Percentiles rank a stretch among this genome's conserved stretches.
phyloP scores from a whole-genome alignment of 164 flowering plant species.

The Cinnamomum chago region DNA sequence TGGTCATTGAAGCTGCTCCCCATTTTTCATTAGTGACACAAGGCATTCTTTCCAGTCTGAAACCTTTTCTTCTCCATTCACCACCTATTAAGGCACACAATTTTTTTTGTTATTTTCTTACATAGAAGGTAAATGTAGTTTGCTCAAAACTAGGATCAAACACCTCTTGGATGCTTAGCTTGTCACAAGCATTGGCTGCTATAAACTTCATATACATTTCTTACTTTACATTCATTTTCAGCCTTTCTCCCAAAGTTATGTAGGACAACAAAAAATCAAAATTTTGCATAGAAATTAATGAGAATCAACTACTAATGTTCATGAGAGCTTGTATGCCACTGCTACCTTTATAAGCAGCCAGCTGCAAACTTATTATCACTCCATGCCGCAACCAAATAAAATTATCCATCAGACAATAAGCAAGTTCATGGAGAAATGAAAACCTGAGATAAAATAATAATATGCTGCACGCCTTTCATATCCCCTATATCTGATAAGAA shows the following conservation, averaged over 20 bases:
- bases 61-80: constrained; percentile 73
- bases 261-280: no score
- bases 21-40: constrained; percentile 36
- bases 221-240: no score
- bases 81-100: constrained; percentile 40
- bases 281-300: no score
- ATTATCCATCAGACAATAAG: background rate
- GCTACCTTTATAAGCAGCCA: constrained; percentile 71
- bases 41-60: constrained; percentile 73
- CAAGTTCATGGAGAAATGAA: constrained; percentile 1
- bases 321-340: constrained; percentile 76
- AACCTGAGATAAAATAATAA: constrained; percentile 84
- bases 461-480: constrained; percentile 64
- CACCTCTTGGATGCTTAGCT: background rate
- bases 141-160: background rate
- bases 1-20: constrained; percentile 27
- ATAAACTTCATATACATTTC: no score
- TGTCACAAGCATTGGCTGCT: background rate
- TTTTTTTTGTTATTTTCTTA: background rate
- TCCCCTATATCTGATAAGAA: constrained; percentile 42
- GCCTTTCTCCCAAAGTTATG: no score
- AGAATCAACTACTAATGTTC: constrained; percentile 10
- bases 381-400: constrained; percentile 3
- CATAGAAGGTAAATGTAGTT: background rate
- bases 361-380: constrained; percentile 68